Conservation (phyloP, 305 asterid genomes). For the Fraxinus sp. region DNA sequence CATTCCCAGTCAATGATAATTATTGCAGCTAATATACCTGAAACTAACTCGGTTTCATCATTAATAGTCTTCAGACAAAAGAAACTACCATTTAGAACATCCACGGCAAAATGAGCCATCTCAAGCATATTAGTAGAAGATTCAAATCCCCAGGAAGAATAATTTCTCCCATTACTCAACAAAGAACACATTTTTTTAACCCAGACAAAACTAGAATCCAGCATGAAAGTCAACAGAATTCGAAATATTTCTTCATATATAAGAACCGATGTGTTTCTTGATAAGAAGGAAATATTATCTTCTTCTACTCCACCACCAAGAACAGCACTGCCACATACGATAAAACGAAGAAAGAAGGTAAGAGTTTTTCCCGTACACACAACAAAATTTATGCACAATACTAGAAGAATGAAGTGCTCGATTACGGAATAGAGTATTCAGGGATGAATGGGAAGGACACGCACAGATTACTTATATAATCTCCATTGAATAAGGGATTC, state of each 20-base stretch:
- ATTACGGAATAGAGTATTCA: slow-evolving; percentile 9
- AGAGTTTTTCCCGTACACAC: slow-evolving; percentile 16
- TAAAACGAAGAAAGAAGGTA: slow-evolving; percentile 18
- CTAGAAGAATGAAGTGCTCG: slow-evolving; percentile 4
- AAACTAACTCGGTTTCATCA: slow-evolving; percentile 58
- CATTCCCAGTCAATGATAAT: slow-evolving; percentile 82
- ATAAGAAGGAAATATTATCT: slow-evolving; percentile 55
- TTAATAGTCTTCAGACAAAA: slow-evolving; percentile 53
- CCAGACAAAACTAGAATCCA: slow-evolving; percentile 76
- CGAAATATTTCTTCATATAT: slow-evolving; percentile 59
- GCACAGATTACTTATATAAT: neutral
- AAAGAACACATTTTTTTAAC: slow-evolving; percentile 59
- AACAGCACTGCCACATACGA: slow-evolving; percentile 70
- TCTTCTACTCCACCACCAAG: slow-evolving; percentile 75
- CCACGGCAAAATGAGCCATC: slow-evolving; percentile 65
- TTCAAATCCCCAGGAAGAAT: slow-evolving; percentile 33
- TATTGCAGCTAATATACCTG: slow-evolving; percentile 63
- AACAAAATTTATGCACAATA: slow-evolving; percentile 6
- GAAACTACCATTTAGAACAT: slow-evolving; percentile 72
- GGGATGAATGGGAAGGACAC: slow-evolving; percentile 12
- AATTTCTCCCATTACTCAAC: slow-evolving; percentile 38
- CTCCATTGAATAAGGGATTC: slow-evolving; percentile 12
- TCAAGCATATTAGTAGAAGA: slow-evolving; percentile 53
- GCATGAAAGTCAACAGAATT: slow-evolving; percentile 57
- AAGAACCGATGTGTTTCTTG: slow-evolving; percentile 44